Evolutionary conservation across 108 stramenopile species (phyloP).

Genomic region (Licmophora abbreviata): DNA sequence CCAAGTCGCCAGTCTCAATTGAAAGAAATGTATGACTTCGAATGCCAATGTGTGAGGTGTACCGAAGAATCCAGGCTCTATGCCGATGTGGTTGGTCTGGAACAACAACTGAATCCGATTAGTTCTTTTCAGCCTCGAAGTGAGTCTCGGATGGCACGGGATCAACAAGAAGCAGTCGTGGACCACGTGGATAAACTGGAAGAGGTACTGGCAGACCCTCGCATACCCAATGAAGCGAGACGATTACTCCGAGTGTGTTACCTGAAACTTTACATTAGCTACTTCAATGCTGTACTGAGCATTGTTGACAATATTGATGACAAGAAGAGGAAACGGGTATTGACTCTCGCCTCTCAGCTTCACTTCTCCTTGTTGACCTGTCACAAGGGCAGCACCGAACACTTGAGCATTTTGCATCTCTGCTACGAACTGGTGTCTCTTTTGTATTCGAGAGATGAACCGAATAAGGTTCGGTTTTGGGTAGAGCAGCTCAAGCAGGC

Average conservation of each 20-base stretch:
- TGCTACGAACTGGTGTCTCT: slow-evolving; percentile 45
- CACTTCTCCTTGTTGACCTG: slow-evolving; percentile 50
- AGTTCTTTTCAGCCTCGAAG: no score
- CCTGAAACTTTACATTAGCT: slow-evolving; percentile 43
- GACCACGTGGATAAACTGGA: slow-evolving; percentile 16
- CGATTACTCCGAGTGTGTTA: slow-evolving; percentile 38
- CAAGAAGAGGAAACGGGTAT: slow-evolving; percentile 8
- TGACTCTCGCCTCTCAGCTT: slow-evolving; percentile 40
- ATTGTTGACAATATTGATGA: slow-evolving; percentile 3
- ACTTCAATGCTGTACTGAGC: slow-evolving; percentile 36
- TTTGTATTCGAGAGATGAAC: slow-evolving; percentile 15
- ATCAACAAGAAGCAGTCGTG: no score
- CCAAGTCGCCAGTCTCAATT: slow-evolving; percentile 28
- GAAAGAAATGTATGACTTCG: slow-evolving; percentile 41
- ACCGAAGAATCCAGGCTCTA: slow-evolving; percentile 13
- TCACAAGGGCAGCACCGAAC: slow-evolving; percentile 76
- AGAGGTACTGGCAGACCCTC: slow-evolving; percentile 2
- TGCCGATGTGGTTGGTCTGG: neutral
- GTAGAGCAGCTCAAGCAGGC: slow-evolving; percentile 64
- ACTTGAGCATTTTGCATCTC: slow-evolving; percentile 60
- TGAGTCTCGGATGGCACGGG: no score
- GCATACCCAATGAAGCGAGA: slow-evolving; percentile 25
- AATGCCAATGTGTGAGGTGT: slow-evolving; percentile 53
- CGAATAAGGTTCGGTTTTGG: slow-evolving; percentile 59
- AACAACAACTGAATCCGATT: neutral